Conservation (phyloP, 75 land plant species). For the Pinus tabuliformis region DNA sequence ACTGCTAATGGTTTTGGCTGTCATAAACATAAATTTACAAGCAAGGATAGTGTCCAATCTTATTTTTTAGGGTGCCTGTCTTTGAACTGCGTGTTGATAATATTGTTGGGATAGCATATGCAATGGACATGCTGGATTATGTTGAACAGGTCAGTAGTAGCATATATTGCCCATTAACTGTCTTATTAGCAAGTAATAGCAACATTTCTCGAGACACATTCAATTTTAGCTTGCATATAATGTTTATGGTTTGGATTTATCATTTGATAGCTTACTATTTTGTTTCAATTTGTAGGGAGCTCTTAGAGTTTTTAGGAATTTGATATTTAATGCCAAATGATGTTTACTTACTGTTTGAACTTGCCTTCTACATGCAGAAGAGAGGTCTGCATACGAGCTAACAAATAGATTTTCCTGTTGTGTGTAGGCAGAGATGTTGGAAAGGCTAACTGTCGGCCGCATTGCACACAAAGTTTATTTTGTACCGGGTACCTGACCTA, state of each 20-base stretch:
- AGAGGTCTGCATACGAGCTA: background rate
- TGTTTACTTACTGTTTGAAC: conserved; percentile 2
- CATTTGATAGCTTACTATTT: background rate
- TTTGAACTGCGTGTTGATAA: conserved; percentile 97
- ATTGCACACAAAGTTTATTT: conserved; percentile 95
- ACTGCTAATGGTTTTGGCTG: background rate
- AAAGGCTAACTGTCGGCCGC: conserved; percentile 72
- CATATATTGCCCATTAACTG: background rate
- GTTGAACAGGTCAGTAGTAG: conserved; percentile 77
- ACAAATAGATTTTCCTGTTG: background rate
- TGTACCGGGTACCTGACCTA: conserved; percentile 73
- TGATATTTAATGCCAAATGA: background rate
- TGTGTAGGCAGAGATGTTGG: conserved; percentile 81
- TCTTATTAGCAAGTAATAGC: background rate
- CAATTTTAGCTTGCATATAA: background rate
- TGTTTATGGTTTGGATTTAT: background rate
- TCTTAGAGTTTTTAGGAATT: background rate
- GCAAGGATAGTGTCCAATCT: background rate
- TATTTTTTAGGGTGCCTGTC: conserved; percentile 78
- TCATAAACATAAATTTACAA: background rate
- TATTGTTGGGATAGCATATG: conserved; percentile 98
- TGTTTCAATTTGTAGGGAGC: background rate
- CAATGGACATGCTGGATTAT: conserved; percentile 95
- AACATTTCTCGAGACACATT: background rate
- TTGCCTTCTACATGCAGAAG: background rate